Conservation (phyloP, 495 filamentous ascomycete species). For the Tuber calosporum region DNA sequence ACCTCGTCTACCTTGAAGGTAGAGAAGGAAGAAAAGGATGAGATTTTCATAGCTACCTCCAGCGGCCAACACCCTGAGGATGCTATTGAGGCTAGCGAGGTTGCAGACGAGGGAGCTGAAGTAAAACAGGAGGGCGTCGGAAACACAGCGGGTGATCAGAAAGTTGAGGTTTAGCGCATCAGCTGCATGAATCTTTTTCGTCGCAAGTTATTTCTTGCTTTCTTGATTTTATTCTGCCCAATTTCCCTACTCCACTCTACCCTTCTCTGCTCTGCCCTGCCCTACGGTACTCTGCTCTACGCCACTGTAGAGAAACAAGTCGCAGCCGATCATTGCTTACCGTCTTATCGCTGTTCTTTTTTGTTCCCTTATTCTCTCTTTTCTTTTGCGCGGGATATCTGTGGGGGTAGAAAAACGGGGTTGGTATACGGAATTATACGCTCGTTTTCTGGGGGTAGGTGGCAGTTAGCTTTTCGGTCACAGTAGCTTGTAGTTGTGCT, state of each 20-base stretch:
- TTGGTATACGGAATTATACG: slow-evolving; percentile 1
- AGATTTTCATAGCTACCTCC: slow-evolving; percentile 11
- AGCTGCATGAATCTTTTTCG: not conserved
- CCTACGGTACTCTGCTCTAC: not conserved
- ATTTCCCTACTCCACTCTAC: not conserved
- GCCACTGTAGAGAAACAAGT: not conserved
- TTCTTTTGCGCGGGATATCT: not conserved
- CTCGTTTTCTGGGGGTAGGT: slow-evolving; percentile 4
- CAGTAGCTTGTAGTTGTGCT: not conserved
- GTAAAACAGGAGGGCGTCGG: slow-evolving; percentile 6
- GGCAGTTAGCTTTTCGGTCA: not conserved
- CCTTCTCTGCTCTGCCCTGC: no score
- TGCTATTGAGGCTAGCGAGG: not conserved
- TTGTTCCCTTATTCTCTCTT: not conserved
- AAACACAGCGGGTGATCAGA: slow-evolving; percentile 20
- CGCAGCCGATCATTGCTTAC: not conserved
- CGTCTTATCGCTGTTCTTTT: not conserved
- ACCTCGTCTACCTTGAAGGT: not conserved
- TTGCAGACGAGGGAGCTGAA: not conserved
- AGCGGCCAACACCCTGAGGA: slow-evolving; percentile 27
- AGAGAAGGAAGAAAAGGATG: slow-evolving; percentile 17
- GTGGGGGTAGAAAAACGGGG: not conserved
- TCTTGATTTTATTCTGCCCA: not conserved
- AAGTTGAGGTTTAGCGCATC: slow-evolving; percentile 24
- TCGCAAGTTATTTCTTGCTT: not conserved